Percentiles rank a stretch among this genome's conserved stretches.
These are phyloP conservation scores for Neurospora africana DNA, from an alignment of 495 filamentous ascomycete genomes.

Conservation along the genomic window DNA sequence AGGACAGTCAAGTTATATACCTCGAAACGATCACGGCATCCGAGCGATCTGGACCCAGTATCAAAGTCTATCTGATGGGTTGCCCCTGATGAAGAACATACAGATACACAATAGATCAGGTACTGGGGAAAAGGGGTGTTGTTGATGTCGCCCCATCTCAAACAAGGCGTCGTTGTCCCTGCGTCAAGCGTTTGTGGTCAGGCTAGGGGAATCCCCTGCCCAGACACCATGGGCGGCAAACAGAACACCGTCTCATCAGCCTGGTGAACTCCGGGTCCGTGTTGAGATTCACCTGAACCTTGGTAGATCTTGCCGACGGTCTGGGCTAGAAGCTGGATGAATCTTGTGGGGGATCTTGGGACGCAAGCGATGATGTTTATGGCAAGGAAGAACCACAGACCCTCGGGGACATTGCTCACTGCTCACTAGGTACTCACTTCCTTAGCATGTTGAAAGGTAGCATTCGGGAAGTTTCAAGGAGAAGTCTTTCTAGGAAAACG, in stretches of 20 bases:
- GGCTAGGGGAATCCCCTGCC: conserved; percentile 7
- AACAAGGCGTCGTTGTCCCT: conserved; percentile 12
- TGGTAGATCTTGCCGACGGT: conserved; percentile 2
- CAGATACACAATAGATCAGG: conserved; percentile 11
- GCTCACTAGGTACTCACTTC: not conserved
- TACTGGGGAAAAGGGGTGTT: not conserved
- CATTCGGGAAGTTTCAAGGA: not conserved
- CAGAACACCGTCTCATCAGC: not conserved
- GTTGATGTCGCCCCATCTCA: not conserved
- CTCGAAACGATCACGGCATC: not conserved
- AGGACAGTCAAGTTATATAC: conserved; percentile 20
- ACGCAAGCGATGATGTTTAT: not conserved
- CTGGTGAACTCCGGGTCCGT: not conserved
- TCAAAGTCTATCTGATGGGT: not conserved
- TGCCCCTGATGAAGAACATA: conserved; percentile 26
- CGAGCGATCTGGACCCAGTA: not conserved
- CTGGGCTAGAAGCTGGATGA: not conserved
- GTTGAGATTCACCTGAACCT: not conserved
- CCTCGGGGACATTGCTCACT: not conserved
- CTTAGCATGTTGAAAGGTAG: not conserved
- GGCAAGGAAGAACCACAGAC: not conserved
- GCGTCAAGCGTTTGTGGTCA: conserved; percentile 12
- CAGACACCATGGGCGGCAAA: not conserved
- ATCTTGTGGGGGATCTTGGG: not conserved
- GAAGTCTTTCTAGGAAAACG: not conserved